These are phyloP conservation scores for Oxalis stricta DNA, from an alignment of 441 rosid species.

Conservation along the genomic window DNA sequence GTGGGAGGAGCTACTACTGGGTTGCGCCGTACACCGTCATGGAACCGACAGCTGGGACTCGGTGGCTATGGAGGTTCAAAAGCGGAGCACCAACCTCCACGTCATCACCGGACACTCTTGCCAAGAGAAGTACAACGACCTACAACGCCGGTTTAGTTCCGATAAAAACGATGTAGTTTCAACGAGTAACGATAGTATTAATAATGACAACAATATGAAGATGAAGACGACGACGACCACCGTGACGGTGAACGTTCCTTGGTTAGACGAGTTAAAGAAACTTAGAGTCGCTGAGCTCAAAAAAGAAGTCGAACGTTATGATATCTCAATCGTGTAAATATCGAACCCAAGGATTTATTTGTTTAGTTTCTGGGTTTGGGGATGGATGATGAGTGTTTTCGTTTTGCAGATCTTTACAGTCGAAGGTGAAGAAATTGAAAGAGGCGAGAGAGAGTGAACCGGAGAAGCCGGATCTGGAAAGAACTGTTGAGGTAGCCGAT, in stretches of 20 bases:
- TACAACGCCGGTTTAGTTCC: conserved; percentile 30
- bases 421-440: conserved; percentile 43
- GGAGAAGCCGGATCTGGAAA: conserved; percentile 18
- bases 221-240: not conserved
- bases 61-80: conserved; percentile 33
- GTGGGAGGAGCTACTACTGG: conserved; percentile 57
- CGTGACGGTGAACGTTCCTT: conserved; percentile 14
- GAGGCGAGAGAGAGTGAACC: conserved; percentile 30
- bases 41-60: conserved; percentile 50
- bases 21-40: conserved; percentile 59
- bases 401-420: conserved; percentile 35
- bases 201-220: conserved; percentile 2
- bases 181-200: not conserved
- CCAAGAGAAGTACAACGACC: conserved; percentile 24
- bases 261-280: conserved; percentile 41
- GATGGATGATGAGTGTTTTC: not conserved
- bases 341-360: not conserved
- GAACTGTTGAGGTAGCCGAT: conserved; percentile 1
- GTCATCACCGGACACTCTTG: conserved; percentile 18
- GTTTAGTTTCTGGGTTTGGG: not conserved
- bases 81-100: conserved; percentile 18
- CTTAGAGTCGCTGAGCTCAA: conserved; percentile 38
- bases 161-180: conserved; percentile 5
- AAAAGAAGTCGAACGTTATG: conserved; percentile 35
- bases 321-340: conserved; percentile 33